Evolutionary conservation across 148 eudicot genomes (phyloP), one percentile per base, ranked within the genome.

Genomic region (Vaccinium macrocarpon): DNA sequence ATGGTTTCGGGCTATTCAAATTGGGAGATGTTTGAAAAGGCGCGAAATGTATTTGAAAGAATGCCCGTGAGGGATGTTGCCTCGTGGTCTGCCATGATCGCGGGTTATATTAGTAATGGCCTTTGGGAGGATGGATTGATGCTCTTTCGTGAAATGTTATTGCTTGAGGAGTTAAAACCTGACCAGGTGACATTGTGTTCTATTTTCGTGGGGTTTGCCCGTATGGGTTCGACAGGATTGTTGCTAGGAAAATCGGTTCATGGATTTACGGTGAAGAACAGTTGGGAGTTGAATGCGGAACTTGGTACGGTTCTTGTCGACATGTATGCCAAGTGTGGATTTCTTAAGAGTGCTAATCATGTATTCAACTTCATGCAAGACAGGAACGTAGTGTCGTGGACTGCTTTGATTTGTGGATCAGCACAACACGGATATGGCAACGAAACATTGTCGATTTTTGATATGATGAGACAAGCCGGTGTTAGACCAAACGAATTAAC

Each of bases 301-400:
- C 80, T 90, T 51, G 92, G 91, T 27, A 87, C 92, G 0, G 84
- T 48, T 55, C 62, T 90, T 11, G 82, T 89, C 23, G 86, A 89
- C 83, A 86, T 90, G 91, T 89, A 90, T 81, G 92, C 90, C 2
- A 90, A 87, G 76, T 87, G 90, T 82, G 91, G 91, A 21, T 46
- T 13, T 68, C 64, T 89, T 57, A 89, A 83, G 82, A 81, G 56
- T n/a, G 92, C 91, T 25, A 51, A 35, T 73, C 32, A 25, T 25
- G 86, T 89, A 15, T 90, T 90, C 53, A 32, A 71, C 38, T 74
- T 86, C 85, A 89, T 89, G 91, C 84, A 78, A 27, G 86, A 77
- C 11, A 87, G 82, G 38, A 86, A 87, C 76, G 88, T 90, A 25
- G 81, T 81, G 76, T 71, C 92, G 32, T 89, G 91, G 92, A 89